Percentiles rank a stretch among this genome's conserved stretches.
phyloP scores from a whole-genome alignment of 257 asterid genomes.

The Primulina eburnea region DNA sequence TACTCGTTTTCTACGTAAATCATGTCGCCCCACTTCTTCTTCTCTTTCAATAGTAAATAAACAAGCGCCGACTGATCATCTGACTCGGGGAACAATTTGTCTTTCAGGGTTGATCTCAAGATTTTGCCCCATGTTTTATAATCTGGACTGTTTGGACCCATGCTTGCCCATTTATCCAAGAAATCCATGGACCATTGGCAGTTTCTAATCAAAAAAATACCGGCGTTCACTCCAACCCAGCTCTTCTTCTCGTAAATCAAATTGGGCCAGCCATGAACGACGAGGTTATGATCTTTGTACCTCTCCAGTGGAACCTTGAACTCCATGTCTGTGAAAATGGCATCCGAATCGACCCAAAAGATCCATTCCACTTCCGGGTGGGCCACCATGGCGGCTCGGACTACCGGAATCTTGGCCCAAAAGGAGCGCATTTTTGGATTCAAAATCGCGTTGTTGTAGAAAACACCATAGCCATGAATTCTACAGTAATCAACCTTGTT shows the following conservation, averaged over 20 bases:
- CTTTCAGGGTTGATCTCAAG: conserved; percentile 45
- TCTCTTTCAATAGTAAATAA: conserved; percentile 54
- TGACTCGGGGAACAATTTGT: conserved; percentile 53
- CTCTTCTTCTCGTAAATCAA: conserved; percentile 55
- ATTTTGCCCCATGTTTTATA: conserved; percentile 52
- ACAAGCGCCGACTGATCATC: conserved; percentile 81
- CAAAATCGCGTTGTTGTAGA: conserved; percentile 1
- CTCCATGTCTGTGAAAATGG: conserved; percentile 80
- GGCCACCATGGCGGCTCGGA: conserved; percentile 75
- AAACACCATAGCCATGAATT: not conserved
- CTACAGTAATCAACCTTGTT: not conserved
- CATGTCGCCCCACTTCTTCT: conserved; percentile 52
- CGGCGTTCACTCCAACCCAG: conserved; percentile 77
- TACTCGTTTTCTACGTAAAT: conserved; percentile 73
- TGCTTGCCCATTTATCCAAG: conserved; percentile 63
- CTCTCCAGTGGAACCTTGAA: conserved; percentile 61
- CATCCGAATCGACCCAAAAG: conserved; percentile 80
- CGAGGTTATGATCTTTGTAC: conserved; percentile 54
- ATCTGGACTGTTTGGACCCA: conserved; percentile 75
- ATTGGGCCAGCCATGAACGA: conserved; percentile 75
- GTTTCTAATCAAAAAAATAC: conserved; percentile 61
- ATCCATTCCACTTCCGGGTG: conserved; percentile 81
- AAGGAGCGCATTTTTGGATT: not conserved
- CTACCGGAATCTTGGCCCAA: conserved; percentile 44
- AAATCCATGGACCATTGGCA: conserved; percentile 88